Base-by-base conservation (phyloP, 805 yeast genomes). In the Teunomyces cretensis region DNA sequence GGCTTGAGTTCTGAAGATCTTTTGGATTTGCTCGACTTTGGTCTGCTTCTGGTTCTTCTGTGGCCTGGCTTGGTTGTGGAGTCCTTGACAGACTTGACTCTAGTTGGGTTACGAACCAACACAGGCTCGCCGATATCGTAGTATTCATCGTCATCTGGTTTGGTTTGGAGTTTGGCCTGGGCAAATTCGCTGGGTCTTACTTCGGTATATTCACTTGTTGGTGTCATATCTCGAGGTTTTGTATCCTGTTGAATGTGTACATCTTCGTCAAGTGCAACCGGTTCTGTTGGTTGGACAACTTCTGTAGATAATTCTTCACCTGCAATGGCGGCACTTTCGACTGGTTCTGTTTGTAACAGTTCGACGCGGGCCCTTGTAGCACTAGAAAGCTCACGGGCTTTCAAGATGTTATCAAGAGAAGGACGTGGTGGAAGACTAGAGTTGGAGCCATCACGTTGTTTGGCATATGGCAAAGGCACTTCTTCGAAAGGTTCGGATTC, bases 121-220 rank as follows among this genome's bases (percentile, higher is more conserved):
- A 56, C 61, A 5, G 73, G 72, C 17, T 65, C 72, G 12, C 53
- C 64, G 19, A 70, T 60, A 47, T 72, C 75, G 49, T 65, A 65
- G 49, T 48, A 70, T 12, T 68, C 71, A 28, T 67, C 70, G 11
- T 48, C 50, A 7, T 43, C 13, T 33, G 16, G 24, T 7, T 11
- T 11, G 5, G 13, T n/a, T 33, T 26, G 32, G 19, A 17, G 22
- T 14, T 17, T 13, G 19, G 32, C 30, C 9, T 19, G 28, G 16
- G 8, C 22, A 14, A 35, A 19, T 22, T 26, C 28, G 3, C 12
- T 11, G 3, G 9, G 28, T 7, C 8, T 26, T 7, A 27, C 38
- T 11, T 35, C 28, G 38, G 38, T 35, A 19, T 35, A 35, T 19
- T 19, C 26, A 13, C 38, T 35, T 4, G 38, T 35, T 12, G 38